Base-by-base conservation (phyloP, 169 alveolate species). In the Miamiensis avidus region DNA sequence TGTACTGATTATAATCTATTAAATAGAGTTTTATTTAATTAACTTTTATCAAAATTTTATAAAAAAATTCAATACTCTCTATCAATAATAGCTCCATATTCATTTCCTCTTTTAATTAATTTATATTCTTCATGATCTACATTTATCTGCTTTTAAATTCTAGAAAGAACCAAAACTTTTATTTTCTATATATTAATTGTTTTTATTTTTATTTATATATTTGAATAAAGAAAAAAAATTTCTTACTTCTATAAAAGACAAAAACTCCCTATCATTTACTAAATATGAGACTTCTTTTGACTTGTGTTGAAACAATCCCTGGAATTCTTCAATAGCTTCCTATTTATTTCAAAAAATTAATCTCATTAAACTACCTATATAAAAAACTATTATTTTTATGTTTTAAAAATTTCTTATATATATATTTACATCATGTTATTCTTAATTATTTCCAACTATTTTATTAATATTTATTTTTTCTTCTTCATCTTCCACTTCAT, bases 1-100 rank as follows among this genome's bases (percentile, higher is more conserved):
- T 92, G 94, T 0, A 92, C 88, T 31, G 64, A 75, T 20, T 78
- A 33, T 27, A 85, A 78, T 78, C 89, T 85, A 32, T 49, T 73
- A 25, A 34, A 49, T 49, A 20, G 20, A 4, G 20, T 49, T 49
- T 49, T 20, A 49, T 49, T 49, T 49, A 49, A 49, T 49, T 49
- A 49, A 25, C 0, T 32, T 25, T 1, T 25, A 0, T 0, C 25
- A 31, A 31, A 26, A 29, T 31, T 31, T 4, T 31, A 32, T 32
- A 78, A 28, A 27, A 64, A 33, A 0, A 27, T 34, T 49, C 28
- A 25, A 28, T 79, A 85, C 89, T 85, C 89, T 34, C 81, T 78
- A 28, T 85, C 86, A 26, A 85, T 78, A 25, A 34, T 74, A 33
- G 82, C 64, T 26, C 82, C 78, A 34, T 85, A 85, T 79, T 85